Evolutionary conservation across 805 yeast species (phyloP).

Genomic region (baker's yeast (Saccharomyces cerevisiae)): DNA sequence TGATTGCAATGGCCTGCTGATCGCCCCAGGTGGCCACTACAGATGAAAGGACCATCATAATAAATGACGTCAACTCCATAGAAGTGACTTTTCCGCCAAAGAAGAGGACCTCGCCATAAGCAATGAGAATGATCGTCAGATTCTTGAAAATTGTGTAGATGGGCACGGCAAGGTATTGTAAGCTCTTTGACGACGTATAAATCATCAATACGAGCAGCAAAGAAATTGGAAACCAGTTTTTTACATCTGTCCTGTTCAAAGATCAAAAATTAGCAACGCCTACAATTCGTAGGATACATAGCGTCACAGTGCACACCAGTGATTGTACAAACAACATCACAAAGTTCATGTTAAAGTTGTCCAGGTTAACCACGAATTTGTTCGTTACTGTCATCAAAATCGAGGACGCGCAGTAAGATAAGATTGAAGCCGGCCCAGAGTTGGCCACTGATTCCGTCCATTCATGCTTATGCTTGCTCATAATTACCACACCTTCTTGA

Average conservation of each 20-base stretch:
- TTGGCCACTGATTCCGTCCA: conserved; percentile 32
- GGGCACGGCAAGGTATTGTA: conserved; percentile 85
- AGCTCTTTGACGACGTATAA: conserved; percentile 91
- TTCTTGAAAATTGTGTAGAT: conserved; percentile 97
- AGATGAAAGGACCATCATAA: conserved; percentile 91
- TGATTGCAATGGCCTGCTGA: conserved; percentile 29
- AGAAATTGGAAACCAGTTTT: conserved; percentile 93
- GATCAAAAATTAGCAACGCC: conserved; percentile 82
- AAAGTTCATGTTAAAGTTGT: conserved; percentile 76
- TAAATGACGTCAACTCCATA: conserved; percentile 82
- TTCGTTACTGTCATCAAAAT: conserved; percentile 96
- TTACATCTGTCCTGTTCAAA: conserved; percentile 78
- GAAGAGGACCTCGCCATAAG: conserved; percentile 97
- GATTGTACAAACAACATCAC: conserved; percentile 85
- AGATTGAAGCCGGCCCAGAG: conserved; percentile 55
- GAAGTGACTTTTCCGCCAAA: conserved; percentile 88
- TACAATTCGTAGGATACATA: conserved; percentile 61
- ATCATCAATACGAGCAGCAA: conserved; percentile 84
- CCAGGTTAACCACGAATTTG: conserved; percentile 75
- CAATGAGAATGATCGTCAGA: conserved; percentile 90
- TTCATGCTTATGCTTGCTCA: conserved; percentile 10
- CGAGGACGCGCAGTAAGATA: conserved; percentile 85
- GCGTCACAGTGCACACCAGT: conserved; percentile 67
- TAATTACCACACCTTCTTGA: conserved; percentile 6
- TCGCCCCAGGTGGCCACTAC: conserved; percentile 93